Conservation (phyloP, 306 rosid genomes). For the Potentilla sterilis region DNA sequence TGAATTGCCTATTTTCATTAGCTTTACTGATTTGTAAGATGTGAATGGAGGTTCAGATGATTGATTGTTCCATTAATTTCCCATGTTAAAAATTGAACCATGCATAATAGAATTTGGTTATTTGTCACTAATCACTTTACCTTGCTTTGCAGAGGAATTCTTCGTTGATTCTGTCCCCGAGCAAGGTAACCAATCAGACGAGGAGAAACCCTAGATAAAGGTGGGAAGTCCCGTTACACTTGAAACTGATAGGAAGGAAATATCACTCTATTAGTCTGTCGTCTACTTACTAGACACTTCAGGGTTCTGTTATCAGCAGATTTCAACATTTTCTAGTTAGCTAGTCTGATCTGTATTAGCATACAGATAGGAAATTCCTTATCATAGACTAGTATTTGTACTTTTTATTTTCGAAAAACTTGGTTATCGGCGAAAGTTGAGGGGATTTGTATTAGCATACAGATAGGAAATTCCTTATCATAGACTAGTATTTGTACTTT, state of each 20-base stretch:
- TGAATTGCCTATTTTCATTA: not conserved
- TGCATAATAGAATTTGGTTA: not conserved
- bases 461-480: slow-evolving; percentile 28
- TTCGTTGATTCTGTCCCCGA: slow-evolving; percentile 86
- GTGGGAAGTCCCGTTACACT: slow-evolving; percentile 34
- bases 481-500: slow-evolving; percentile 27
- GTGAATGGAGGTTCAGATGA: not conserved
- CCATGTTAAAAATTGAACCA: not conserved
- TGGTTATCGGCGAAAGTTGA: slow-evolving; percentile 21
- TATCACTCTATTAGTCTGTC: slow-evolving; percentile 32
- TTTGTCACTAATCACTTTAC: slow-evolving; percentile 15
- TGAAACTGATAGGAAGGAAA: slow-evolving; percentile 40
- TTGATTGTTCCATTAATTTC: not conserved
- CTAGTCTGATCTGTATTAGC: slow-evolving; percentile 40
- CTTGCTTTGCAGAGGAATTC: slow-evolving; percentile 87
- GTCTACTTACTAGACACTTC: slow-evolving; percentile 40
- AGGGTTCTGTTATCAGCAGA: slow-evolving; percentile 35
- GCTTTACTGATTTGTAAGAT: slow-evolving; percentile 10
- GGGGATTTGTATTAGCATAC: slow-evolving; percentile 35
- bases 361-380: slow-evolving; percentile 30
- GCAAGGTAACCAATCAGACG: slow-evolving; percentile 83
- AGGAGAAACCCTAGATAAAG: slow-evolving; percentile 65
- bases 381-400: slow-evolving; percentile 24
- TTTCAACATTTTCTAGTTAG: slow-evolving; percentile 30
- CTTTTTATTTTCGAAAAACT: slow-evolving; percentile 33